These are phyloP conservation scores for Cercospora sp. DNA, from an alignment of 2,329 filamentous ascomycete species.

Conservation along the genomic window DNA sequence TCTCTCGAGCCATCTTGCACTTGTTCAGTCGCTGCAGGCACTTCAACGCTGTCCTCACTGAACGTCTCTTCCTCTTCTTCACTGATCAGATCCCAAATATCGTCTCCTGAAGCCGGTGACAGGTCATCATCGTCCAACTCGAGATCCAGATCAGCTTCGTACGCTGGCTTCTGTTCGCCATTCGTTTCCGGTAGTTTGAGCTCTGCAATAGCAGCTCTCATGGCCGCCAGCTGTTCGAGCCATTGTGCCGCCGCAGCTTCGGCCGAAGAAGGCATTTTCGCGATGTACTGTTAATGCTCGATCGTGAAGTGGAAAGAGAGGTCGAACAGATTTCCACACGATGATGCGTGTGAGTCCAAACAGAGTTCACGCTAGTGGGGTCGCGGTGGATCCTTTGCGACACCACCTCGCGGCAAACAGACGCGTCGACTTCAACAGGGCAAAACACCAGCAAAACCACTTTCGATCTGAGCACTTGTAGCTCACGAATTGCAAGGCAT, in stretches of 20 bases:
- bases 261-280: slow-evolving; percentile 23
- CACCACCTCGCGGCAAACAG: neutral
- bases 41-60: slow-evolving; percentile 64
- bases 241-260: slow-evolving; percentile 52
- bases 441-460: neutral
- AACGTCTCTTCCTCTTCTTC: slow-evolving; percentile 67
- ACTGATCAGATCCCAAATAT: slow-evolving; percentile 91
- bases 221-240: slow-evolving; percentile 79
- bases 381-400: neutral
- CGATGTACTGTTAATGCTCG: neutral
- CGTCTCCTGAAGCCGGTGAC: slow-evolving; percentile 65
- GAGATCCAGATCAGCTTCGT: slow-evolving; percentile 45
- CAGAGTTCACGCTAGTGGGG: neutral
- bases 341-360: slow-evolving; percentile 17
- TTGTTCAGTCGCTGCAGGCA: slow-evolving; percentile 35
- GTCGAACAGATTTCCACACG: neutral
- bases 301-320: neutral
- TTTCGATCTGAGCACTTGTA: neutral
- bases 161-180: slow-evolving; percentile 42
- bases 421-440: neutral
- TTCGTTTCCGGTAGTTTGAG: slow-evolving; percentile 58
- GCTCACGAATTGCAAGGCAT: neutral
- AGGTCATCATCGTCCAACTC: slow-evolving; percentile 67
- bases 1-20: slow-evolving; percentile 36
- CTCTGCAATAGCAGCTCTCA: slow-evolving; percentile 80